Evolutionary conservation across 257 asterid species (phyloP).

Genomic region (Craterostigma plantagineum): DNA sequence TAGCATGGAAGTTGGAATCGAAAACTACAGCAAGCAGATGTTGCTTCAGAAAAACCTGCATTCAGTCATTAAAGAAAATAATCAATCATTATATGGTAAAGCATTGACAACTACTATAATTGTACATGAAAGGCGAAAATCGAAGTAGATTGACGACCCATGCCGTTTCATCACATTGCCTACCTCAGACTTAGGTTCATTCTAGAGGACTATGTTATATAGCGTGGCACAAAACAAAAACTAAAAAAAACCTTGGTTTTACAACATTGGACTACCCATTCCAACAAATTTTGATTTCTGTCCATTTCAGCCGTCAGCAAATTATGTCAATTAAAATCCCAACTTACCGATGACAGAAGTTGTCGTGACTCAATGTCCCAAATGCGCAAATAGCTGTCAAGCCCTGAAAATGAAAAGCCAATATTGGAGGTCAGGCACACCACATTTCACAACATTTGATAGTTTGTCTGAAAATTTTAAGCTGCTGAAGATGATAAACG

Average conservation of each 20-base stretch:
- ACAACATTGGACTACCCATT: too few relatives aligned
- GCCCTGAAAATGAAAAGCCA: constrained; percentile 36
- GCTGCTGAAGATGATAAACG: background rate
- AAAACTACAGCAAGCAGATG: constrained; percentile 48
- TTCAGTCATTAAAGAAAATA: constrained; percentile 1
- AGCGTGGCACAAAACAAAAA: too few relatives aligned
- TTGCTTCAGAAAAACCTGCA: constrained; percentile 94
- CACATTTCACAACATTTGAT: background rate
- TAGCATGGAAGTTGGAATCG: constrained; percentile 42
- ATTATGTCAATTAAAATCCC: background rate
- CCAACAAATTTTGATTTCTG: background rate
- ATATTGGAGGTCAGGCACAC: constrained; percentile 1
- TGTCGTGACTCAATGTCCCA: constrained; percentile 80
- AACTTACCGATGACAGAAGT: constrained; percentile 74
- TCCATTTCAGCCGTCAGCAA: background rate
- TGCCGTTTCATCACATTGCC: too few relatives aligned
- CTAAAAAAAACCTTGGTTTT: too few relatives aligned
- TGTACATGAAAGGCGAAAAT: background rate
- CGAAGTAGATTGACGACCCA: too few relatives aligned
- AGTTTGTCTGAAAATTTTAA: background rate
- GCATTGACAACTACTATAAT: background rate
- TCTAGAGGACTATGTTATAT: too few relatives aligned
- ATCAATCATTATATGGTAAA: background rate
- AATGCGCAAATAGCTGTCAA: constrained; percentile 82
- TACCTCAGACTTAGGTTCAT: too few relatives aligned